These are phyloP conservation scores for Eucalyptus pauciflora DNA, from an alignment of 345 rosid species.

Conservation along the genomic window DNA sequence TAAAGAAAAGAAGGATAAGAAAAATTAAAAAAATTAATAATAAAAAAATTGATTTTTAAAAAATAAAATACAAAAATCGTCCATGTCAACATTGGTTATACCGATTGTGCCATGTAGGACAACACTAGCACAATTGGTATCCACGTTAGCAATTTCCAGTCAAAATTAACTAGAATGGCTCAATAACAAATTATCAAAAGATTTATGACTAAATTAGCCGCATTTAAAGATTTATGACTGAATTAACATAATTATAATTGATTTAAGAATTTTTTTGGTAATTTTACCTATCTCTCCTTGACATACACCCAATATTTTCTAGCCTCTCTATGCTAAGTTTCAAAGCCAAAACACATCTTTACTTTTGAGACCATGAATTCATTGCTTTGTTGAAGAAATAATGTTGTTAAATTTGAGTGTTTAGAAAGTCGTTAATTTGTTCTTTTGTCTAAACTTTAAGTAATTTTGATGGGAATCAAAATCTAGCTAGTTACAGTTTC, in stretches of 20 bases:
- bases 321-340: background rate
- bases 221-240: no score
- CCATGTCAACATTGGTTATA: fast-evolving
- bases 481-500: background rate
- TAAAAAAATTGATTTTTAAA: no score
- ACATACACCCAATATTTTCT: background rate
- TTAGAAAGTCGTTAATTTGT: background rate
- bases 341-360: background rate
- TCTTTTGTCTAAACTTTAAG: background rate
- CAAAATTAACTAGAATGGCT: no score
- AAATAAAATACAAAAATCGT: no score
- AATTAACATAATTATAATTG: no score
- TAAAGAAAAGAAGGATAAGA: background rate
- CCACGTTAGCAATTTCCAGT: fast-evolving
- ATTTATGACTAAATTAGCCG: no score
- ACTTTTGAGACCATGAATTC: background rate
- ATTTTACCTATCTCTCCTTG: background rate
- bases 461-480: background rate
- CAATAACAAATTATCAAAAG: background rate
- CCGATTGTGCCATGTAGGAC: background rate
- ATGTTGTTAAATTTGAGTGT: background rate
- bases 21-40: no score
- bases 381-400: background rate
- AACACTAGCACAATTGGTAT: fast-evolving
- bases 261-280: no score